Base-by-base conservation (phyloP, 163 green algal genomes). In the Scenedesmus sp. region DNA sequence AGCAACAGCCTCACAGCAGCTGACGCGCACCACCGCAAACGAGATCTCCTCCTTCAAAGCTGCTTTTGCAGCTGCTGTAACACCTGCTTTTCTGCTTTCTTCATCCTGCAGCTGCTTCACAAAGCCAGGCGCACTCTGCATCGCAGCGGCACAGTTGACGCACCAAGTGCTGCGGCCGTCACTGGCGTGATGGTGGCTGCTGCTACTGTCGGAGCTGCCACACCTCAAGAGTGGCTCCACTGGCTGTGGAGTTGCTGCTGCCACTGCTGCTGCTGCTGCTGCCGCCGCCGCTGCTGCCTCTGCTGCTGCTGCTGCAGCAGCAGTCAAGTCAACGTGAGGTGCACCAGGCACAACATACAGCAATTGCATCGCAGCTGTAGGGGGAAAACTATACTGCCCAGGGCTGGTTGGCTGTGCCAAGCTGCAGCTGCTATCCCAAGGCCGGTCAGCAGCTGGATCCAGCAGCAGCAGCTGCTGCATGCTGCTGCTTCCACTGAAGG, bases 181-280 rank as follows among this genome's bases (percentile, higher is more conserved):
- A 46, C 66, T 54, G 74, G 3, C 74, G 18, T 83, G 16, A 18
- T n/a, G 34, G 34, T 46, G 20, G 74, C 74, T 83, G 74, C 77
- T 84, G 77, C 77, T 84, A 34, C 77, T 60, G 77, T 79, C 23
- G 46, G 70, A 79, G 13, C 70, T 79, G 23, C 70, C 70, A 52
- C 23, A 46, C 70, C 77, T 84, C 23, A 4, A 16, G 18, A 16
- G 5, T n/a, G 77, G 4, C 77, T 8, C 8, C 77, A 57, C 34
- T 46, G 34, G 34, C 77, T 52, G 73, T 13, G 26, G 73, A 26
- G 77, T 4, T 12, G 46, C 26, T 13, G 9, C 74, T 83, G 74
- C 77, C 59, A 34, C 77, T 84, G 77, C 77, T 46, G 67, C 18
- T 52, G 70, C 70, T 52, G 70, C 62, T 20, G 62, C 62, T 20